Base-by-base conservation (phyloP, 805 yeast species). In the Torulaspora maleeae region DNA sequence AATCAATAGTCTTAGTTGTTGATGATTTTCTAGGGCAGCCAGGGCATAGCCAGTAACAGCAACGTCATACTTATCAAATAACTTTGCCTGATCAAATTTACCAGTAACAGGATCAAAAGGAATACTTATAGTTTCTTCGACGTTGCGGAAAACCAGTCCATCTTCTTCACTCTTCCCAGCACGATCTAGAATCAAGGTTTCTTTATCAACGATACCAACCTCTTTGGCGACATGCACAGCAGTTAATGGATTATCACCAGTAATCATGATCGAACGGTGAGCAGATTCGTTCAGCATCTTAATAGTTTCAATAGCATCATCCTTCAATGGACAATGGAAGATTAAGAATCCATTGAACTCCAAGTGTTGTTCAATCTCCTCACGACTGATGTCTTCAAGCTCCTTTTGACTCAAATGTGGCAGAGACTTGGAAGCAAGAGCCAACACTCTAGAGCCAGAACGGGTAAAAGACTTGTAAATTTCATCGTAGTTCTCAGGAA, bases 171-270 rank as follows among this genome's bases (percentile, higher is more conserved):
- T 68, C 15, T 78, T 82, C 60, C 84, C 93, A 29, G 91, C 88
- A 17, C 81, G 79, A 69, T 91, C 99, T 57, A 93, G 74, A 56
- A 93, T 88, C 58, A 93, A 73, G 30, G 86, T 86, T 43, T 84
- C 88, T 55, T 88, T 82, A 41, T 84, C 85, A 48, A 89, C 83
- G 60, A 93, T 93, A 15, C 74, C 83, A 48, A 93, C 98, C 68
- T 88, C 95, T 57, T 82, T 82, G 17, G 98, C 98, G 56, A 93
- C 99, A 64, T 91, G 97, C 50, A 93, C 93, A 27, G 99, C 99
- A 54, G 99, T 93, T 62, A 93, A 78, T 32, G 99, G 97, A 67
- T 91, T 93, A 69, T 93, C 99, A 75, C 99, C 99, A 39, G 99
- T 93, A 56, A 93, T 93, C 99, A 93, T 93, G 35, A 93, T 80